Conservation (phyloP, 345 rosid genomes). For the Camelina hispida region DNA sequence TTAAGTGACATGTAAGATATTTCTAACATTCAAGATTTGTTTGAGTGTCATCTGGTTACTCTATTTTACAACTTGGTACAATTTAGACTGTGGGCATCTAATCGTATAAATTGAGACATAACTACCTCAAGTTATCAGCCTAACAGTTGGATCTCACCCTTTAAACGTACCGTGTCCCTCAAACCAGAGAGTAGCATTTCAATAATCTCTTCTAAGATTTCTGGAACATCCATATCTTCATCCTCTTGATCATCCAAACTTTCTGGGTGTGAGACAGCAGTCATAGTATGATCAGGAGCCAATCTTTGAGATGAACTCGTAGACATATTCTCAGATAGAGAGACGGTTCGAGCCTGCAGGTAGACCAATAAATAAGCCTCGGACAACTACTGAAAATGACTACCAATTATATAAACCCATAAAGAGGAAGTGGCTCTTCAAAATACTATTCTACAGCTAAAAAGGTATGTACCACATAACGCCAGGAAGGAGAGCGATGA, state of each 20-base stretch:
- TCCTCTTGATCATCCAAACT: conserved; percentile 51
- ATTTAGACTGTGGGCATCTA: conserved; percentile 15
- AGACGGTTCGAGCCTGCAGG: conserved; percentile 64
- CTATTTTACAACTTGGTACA: conserved; percentile 10
- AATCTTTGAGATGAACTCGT: conserved; percentile 46
- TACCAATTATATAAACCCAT: conserved; percentile 29
- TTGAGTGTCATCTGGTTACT: conserved; percentile 12
- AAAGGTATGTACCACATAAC: conserved; percentile 72
- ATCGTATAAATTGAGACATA: conserved; percentile 12
- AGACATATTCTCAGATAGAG: conserved; percentile 70
- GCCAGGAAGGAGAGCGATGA: conserved; percentile 80
- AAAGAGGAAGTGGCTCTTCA: conserved; percentile 22
- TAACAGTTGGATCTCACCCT: conserved; percentile 46
- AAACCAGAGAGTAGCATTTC: conserved; percentile 88
- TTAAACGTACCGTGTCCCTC: conserved; percentile 80
- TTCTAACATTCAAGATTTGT: conserved; percentile 12
- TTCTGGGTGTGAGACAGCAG: conserved; percentile 45
- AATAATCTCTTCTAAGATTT: conserved; percentile 82
- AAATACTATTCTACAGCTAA: conserved; percentile 17
- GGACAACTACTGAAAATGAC: conserved; percentile 24
- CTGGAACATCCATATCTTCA: conserved; percentile 90
- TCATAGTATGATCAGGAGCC: conserved; percentile 43
- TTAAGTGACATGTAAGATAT: not conserved
- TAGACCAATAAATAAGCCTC: conserved; percentile 31
- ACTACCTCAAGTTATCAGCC: conserved; percentile 26